phyloP scores from a whole-genome alignment of 2,329 filamentous ascomycete genomes.

The Tolypocladium paradoxum region DNA sequence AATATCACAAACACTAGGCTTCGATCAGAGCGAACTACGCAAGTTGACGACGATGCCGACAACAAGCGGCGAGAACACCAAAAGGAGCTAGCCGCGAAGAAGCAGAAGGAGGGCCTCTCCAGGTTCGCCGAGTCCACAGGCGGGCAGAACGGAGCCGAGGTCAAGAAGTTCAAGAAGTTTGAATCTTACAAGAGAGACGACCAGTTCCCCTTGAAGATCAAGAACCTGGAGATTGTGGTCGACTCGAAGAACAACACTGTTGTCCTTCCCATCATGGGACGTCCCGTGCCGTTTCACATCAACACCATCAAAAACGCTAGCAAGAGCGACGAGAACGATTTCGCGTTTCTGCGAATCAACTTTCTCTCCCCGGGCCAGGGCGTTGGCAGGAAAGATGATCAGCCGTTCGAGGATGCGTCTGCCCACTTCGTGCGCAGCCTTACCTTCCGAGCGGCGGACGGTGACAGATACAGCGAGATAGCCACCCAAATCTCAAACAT shows the following conservation, averaged over 20 bases:
- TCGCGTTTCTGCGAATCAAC: constrained; percentile 90
- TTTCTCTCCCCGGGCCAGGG: constrained; percentile 95
- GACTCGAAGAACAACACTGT: constrained; percentile 85
- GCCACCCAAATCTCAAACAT: constrained; percentile 89
- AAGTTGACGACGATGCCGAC: constrained; percentile 83
- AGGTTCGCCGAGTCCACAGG: constrained; percentile 79
- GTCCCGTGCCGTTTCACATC: constrained; percentile 96
- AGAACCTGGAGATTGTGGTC: constrained; percentile 80
- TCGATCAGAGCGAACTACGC: constrained; percentile 79
- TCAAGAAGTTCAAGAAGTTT: constrained; percentile 98
- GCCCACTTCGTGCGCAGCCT: constrained; percentile 94
- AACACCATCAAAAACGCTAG: constrained; percentile 97
- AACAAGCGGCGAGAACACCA: constrained; percentile 83
- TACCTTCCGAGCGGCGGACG: constrained; percentile 87
- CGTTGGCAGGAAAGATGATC: constrained; percentile 93
- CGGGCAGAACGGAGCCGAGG: constrained; percentile 77
- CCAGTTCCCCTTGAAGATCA: constrained; percentile 73
- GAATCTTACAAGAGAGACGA: constrained; percentile 98
- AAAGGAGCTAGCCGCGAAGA: constrained; percentile 76
- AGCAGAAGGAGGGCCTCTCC: constrained; percentile 77
- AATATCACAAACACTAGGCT: constrained; percentile 93
- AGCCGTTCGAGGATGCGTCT: constrained; percentile 91
- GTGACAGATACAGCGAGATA: constrained; percentile 81
- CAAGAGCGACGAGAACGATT: constrained; percentile 92
- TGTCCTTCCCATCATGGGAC: constrained; percentile 91